Conservation (phyloP, 2,329 filamentous ascomycete genomes). For the Lojkania enalia region DNA sequence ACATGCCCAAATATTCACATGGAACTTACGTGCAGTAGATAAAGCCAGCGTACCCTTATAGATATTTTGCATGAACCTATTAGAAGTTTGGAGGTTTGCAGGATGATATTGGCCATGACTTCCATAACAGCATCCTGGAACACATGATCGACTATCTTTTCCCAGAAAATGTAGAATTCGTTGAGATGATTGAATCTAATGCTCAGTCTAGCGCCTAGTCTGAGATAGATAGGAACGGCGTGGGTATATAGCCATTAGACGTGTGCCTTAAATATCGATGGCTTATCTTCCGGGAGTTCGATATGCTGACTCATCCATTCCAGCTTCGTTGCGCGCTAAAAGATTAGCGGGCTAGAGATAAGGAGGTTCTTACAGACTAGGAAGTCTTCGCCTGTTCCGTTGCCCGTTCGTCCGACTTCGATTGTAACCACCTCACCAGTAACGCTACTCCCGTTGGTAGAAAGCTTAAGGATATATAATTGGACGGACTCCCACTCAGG, state of each 20-base stretch:
- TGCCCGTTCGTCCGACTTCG: too few species aligned
- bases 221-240: neutral
- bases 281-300: neutral
- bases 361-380: too few species aligned
- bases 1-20: neutral
- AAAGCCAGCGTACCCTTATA: slow-evolving; percentile 5
- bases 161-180: slow-evolving; percentile 27
- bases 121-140: slow-evolving; percentile 27
- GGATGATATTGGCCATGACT: slow-evolving; percentile 12
- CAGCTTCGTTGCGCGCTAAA: too few species aligned
- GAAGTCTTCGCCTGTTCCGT: too few species aligned
- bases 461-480: too few species aligned
- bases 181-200: too few species aligned
- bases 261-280: slow-evolving; percentile 1
- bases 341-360: too few species aligned
- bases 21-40: neutral
- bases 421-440: too few species aligned
- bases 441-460: too few species aligned
- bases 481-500: too few species aligned
- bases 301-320: too few species aligned
- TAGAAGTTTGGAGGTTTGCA: slow-evolving; percentile 2
- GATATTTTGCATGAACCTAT: neutral
- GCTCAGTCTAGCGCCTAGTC: slow-evolving; percentile 6
- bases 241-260: slow-evolving; percentile 7
- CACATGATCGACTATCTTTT: slow-evolving; percentile 18